phyloP scores from a whole-genome alignment of 2,329 filamentous ascomycete genomes.

The Chrysoporthe deuterocubensis region DNA sequence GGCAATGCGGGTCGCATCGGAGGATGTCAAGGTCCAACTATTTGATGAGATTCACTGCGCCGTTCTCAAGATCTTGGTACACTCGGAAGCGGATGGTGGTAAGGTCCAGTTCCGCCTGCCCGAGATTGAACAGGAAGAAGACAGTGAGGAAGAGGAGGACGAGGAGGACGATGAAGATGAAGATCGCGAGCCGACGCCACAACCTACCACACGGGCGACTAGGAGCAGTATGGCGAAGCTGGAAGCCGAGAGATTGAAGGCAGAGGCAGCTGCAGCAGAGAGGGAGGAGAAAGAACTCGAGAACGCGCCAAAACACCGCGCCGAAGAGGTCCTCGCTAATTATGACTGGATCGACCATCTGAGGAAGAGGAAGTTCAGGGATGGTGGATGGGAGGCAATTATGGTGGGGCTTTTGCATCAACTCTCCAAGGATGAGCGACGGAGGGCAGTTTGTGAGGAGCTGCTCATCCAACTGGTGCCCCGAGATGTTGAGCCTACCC shows the following conservation, averaged over 20 bases:
- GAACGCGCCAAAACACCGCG: slow-evolving; percentile 63
- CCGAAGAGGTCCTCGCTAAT: slow-evolving; percentile 73
- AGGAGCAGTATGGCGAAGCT: slow-evolving; percentile 83
- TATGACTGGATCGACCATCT: slow-evolving; percentile 88
- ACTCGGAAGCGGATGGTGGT: slow-evolving; percentile 73
- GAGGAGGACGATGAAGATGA: slow-evolving; percentile 59
- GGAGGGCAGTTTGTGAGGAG: slow-evolving; percentile 74
- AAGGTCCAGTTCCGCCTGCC: slow-evolving; percentile 80
- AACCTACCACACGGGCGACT: slow-evolving; percentile 72
- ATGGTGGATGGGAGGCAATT: slow-evolving; percentile 91
- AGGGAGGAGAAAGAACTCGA: slow-evolving; percentile 52
- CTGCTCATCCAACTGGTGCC: slow-evolving; percentile 83
- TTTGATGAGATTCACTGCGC: slow-evolving; percentile 92
- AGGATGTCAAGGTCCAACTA: slow-evolving; percentile 77
- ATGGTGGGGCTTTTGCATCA: slow-evolving; percentile 86
- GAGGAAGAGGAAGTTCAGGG: slow-evolving; percentile 79
- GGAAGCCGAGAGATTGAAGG: slow-evolving; percentile 71
- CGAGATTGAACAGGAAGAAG: slow-evolving; percentile 72
- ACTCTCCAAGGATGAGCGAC: slow-evolving; percentile 74
- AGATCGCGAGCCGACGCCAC: slow-evolving; percentile 72
- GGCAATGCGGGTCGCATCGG: slow-evolving; percentile 77
- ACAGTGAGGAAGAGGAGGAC: slow-evolving; percentile 66
- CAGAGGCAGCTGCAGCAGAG: slow-evolving; percentile 60
- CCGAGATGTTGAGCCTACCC: slow-evolving; percentile 72
- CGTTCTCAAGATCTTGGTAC: slow-evolving; percentile 83